These are phyloP conservation scores for Rhizomucor miehei DNA, from an alignment of 371 early-diverging fungal genomes.

Conservation along the genomic window DNA sequence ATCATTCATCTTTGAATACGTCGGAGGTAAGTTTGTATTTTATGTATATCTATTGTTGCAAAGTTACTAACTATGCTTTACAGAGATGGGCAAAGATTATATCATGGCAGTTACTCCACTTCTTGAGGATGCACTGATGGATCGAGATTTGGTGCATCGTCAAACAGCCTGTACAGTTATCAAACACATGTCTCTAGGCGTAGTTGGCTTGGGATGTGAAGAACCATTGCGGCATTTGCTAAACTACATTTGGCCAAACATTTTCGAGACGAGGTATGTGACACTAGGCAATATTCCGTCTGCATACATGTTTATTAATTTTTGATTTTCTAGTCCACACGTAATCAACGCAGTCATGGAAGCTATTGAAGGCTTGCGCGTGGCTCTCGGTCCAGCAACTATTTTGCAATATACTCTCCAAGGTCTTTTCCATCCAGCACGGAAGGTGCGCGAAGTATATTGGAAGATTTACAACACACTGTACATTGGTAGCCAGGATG, in stretches of 20 bases:
- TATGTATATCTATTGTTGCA: too few species aligned
- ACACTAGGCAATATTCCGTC: background rate
- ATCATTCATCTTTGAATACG: conserved; percentile 96
- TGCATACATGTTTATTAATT: conserved; percentile 7
- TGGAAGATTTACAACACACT: conserved; percentile 97
- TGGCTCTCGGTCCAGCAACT: conserved; percentile 85
- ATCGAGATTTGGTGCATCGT: conserved; percentile 96
- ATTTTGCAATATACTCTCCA: conserved; percentile 88
- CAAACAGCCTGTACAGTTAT: conserved; percentile 95
- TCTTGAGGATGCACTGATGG: conserved; percentile 96
- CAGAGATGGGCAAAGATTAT: conserved; percentile 93
- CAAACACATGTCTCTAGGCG: conserved; percentile 91
- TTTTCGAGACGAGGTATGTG: conserved; percentile 84
- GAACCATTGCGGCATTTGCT: conserved; percentile 92
- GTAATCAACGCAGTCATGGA: conserved; percentile 97
- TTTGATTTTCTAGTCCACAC: conserved; percentile 70
- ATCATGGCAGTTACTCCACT: conserved; percentile 94
- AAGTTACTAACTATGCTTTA: background rate
- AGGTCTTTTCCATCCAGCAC: conserved; percentile 97
- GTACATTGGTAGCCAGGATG: conserved; percentile 93
- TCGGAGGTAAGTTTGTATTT: conserved; percentile 51
- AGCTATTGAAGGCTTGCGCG: conserved; percentile 91
- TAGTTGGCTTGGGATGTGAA: conserved; percentile 90
- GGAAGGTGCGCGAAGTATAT: conserved; percentile 93
- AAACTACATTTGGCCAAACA: conserved; percentile 97